A percentile compares a stretch with the other conserved stretches of the same genome.
Evolutionary conservation across 2,329 filamentous ascomycete species (phyloP).

Genomic region (Cladosporium sp.): DNA sequence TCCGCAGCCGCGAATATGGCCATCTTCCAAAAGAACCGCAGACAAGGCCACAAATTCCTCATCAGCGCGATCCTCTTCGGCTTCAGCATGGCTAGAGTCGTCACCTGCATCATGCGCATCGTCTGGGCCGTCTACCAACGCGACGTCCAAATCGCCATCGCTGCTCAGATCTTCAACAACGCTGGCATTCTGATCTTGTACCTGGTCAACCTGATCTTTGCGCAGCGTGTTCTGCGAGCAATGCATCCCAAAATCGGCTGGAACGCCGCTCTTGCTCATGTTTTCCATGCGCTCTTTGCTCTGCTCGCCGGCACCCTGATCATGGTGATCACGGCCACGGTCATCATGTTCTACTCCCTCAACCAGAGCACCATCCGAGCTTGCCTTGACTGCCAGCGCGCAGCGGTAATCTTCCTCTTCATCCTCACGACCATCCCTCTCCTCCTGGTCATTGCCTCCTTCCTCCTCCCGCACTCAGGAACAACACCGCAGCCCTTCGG

Average conservation of each 20-base stretch:
- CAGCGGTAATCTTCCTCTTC: constrained; percentile 22
- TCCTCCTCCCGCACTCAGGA: constrained; percentile 13
- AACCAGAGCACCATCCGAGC: constrained; percentile 14
- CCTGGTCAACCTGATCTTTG: constrained; percentile 28
- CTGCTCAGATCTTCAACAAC: constrained; percentile 29
- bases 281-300: constrained; percentile 15
- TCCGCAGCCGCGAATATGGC: constrained; percentile 39
- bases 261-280: constrained; percentile 16
- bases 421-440: constrained; percentile 22
- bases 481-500: constrained; percentile 4
- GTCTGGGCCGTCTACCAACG: constrained; percentile 27
- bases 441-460: constrained; percentile 18
- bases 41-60: constrained; percentile 38
- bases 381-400: constrained; percentile 20
- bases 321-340: constrained; percentile 28
- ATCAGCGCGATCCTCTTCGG: constrained; percentile 37
- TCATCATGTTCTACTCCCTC: constrained; percentile 27
- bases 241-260: constrained; percentile 27
- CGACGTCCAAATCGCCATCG: constrained; percentile 27
- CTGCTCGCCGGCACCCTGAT: constrained; percentile 20
- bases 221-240: constrained; percentile 26
- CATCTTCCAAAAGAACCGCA: constrained; percentile 36
- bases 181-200: constrained; percentile 29
- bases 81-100: constrained; percentile 41
- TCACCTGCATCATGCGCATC: constrained; percentile 36